Conservation (phyloP, 768 basidiomycete genomes). For the Boletellus ananas region DNA sequence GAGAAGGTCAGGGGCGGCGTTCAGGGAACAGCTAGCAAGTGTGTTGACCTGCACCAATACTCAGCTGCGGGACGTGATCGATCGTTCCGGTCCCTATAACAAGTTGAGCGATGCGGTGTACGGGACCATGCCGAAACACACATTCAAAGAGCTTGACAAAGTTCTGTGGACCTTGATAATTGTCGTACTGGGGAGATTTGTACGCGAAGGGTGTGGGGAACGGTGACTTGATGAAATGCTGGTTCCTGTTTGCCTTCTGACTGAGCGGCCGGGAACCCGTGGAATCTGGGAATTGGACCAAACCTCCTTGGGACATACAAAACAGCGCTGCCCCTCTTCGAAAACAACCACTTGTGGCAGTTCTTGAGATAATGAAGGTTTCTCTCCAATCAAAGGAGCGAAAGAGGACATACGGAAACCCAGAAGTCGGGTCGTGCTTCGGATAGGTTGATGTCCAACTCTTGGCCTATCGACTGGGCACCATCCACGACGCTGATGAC, state of each 20-base stretch:
- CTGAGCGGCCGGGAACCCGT: not conserved
- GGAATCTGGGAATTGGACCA: constrained; percentile 6
- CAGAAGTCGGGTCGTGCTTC: constrained; percentile 68
- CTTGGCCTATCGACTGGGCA: constrained; percentile 76
- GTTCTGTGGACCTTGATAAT: constrained; percentile 25
- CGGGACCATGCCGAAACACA: constrained; percentile 5
- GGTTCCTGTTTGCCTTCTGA: constrained; percentile 43
- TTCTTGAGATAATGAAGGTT: constrained; percentile 41
- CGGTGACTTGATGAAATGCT: constrained; percentile 55
- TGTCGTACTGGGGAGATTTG: constrained; percentile 41
- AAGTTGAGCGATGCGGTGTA: not conserved
- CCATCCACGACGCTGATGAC: constrained; percentile 73
- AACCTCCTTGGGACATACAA: constrained; percentile 71
- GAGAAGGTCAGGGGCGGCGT: constrained; percentile 3
- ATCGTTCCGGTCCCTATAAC: constrained; percentile 60
- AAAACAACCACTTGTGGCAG: constrained; percentile 82
- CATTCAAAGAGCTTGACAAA: constrained; percentile 53
- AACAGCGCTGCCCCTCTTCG: constrained; percentile 62
- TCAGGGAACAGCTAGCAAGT: not conserved
- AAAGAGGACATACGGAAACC: constrained; percentile 52
- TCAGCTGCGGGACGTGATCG: constrained; percentile 52
- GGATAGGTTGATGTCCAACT: constrained; percentile 55
- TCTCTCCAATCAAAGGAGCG: not conserved
- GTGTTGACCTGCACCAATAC: constrained; percentile 46
- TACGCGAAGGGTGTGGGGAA: constrained; percentile 57